A percentile compares a stretch with the other conserved stretches of the same genome.
Evolutionary conservation across 2,329 filamentous ascomycete species (phyloP).

Genomic region (Stagonosporopsis cucurbitacearum): DNA sequence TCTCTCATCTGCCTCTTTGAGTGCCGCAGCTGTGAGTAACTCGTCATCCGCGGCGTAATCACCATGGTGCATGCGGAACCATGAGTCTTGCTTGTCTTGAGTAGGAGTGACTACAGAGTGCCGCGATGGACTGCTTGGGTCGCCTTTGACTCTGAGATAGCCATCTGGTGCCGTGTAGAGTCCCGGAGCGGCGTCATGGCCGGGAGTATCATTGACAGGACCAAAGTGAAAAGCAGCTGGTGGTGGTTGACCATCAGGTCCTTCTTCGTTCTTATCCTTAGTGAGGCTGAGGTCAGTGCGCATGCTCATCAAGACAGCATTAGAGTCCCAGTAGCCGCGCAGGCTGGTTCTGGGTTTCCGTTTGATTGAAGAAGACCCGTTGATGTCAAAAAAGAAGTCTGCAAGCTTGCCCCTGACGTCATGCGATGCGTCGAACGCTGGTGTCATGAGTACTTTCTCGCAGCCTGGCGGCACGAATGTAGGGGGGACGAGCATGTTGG

Average conservation of each 20-base stretch:
- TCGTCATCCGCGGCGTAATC: slow-evolving; percentile 9
- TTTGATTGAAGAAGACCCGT: slow-evolving; percentile 11
- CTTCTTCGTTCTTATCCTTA: slow-evolving; percentile 28
- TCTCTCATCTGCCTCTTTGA: slow-evolving; percentile 33
- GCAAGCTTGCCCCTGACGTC: slow-evolving; percentile 40
- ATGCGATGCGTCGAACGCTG: slow-evolving; percentile 28
- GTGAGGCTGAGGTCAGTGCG: slow-evolving; percentile 20
- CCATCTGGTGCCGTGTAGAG: slow-evolving; percentile 10
- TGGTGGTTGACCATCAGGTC: slow-evolving; percentile 27
- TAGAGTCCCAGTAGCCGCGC: slow-evolving; percentile 45
- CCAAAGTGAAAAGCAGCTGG: slow-evolving; percentile 8
- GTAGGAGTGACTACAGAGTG: neutral
- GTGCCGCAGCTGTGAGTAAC: slow-evolving; percentile 11
- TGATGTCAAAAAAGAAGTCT: slow-evolving; percentile 44
- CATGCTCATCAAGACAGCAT: slow-evolving; percentile 46
- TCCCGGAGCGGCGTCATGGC: neutral
- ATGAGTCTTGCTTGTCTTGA: slow-evolving; percentile 15
- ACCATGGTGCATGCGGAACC: slow-evolving; percentile 22
- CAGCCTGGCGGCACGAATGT: slow-evolving; percentile 38
- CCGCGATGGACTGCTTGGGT: neutral
- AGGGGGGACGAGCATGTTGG: slow-evolving; percentile 30
- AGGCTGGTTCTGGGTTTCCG: slow-evolving; percentile 20
- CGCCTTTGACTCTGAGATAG: slow-evolving; percentile 18
- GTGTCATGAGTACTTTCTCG: slow-evolving; percentile 36
- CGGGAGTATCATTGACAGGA: slow-evolving; percentile 5